Conservation (phyloP, 2,329 filamentous ascomycete genomes). For the Basipetospora chlamydospora region DNA sequence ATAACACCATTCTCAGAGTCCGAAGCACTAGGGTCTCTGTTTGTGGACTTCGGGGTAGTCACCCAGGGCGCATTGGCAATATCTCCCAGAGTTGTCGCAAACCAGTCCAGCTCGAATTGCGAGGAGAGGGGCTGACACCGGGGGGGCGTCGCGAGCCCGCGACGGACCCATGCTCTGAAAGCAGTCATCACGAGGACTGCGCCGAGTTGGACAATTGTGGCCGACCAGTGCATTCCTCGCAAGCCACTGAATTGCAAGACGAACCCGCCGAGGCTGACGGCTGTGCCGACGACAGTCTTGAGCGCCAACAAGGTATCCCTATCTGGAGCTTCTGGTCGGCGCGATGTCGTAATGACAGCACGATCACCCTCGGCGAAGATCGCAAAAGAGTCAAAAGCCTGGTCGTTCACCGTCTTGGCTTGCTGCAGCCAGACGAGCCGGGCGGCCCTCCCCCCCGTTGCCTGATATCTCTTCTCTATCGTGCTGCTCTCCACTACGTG, state of each 20-base stretch:
- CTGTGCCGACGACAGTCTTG: neutral
- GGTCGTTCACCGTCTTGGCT: slow-evolving; percentile 13
- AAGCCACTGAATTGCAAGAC: neutral
- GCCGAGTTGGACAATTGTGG: neutral
- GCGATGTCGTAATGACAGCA: neutral
- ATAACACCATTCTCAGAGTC: neutral
- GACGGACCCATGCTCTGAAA: neutral
- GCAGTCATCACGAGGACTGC: neutral
- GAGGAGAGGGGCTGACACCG: neutral
- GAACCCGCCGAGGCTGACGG: neutral
- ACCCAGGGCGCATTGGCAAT: neutral
- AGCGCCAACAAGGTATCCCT: neutral
- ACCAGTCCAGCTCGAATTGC: neutral
- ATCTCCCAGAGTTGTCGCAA: neutral
- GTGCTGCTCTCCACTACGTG: slow-evolving; percentile 18
- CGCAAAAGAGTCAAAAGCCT: slow-evolving; percentile 14
- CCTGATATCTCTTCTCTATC: slow-evolving; percentile 10
- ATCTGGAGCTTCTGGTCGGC: neutral
- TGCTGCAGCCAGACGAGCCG: slow-evolving; percentile 17
- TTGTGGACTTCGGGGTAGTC: neutral
- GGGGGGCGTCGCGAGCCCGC: neutral
- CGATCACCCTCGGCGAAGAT: slow-evolving; percentile 7
- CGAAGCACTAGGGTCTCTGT: neutral
- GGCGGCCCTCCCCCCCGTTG: neutral
- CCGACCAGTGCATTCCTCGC: slow-evolving; percentile 1